Conservation (phyloP, 1,284 basidiomycete genomes). For the Cutaneotrichosporon curvatum region DNA sequence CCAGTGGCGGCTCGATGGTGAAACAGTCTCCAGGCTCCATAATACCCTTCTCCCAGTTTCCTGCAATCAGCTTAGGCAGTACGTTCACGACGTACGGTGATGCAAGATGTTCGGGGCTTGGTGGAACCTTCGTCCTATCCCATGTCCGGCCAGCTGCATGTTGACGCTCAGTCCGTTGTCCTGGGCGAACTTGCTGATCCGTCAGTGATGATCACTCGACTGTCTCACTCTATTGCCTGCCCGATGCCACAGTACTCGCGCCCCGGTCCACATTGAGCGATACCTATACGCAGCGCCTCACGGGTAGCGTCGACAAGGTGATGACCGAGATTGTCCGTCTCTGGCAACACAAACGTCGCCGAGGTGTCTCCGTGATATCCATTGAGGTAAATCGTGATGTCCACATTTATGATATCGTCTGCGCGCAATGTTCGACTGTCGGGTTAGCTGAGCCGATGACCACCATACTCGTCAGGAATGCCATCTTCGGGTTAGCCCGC, state of each 20-base stretch:
- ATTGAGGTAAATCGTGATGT: conserved; percentile 68
- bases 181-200: conserved; percentile 41
- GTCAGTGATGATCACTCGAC: neutral
- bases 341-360: conserved; percentile 66
- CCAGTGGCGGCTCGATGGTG: conserved; percentile 76
- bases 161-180: conserved; percentile 58
- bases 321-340: conserved; percentile 61
- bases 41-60: conserved; percentile 65
- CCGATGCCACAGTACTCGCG: conserved; percentile 67
- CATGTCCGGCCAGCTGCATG: conserved; percentile 61
- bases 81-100: conserved; percentile 47
- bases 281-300: conserved; percentile 64
- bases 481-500: conserved; percentile 53
- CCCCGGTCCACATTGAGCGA: conserved; percentile 69
- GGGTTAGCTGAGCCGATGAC: neutral
- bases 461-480: conserved; percentile 69
- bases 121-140: conserved; percentile 79
- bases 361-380: conserved; percentile 85
- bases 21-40: conserved; percentile 82
- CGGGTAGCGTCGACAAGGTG: conserved; percentile 59
- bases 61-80: conserved; percentile 44
- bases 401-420: conserved; percentile 77
- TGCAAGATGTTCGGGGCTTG: conserved; percentile 78
- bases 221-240: conserved; percentile 59
- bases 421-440: conserved; percentile 67